A percentile compares a stretch with the other conserved stretches of the same genome.
phyloP scores from a whole-genome alignment of 2,329 filamentous ascomycete species.

The Coleophoma eucalyptorum region DNA sequence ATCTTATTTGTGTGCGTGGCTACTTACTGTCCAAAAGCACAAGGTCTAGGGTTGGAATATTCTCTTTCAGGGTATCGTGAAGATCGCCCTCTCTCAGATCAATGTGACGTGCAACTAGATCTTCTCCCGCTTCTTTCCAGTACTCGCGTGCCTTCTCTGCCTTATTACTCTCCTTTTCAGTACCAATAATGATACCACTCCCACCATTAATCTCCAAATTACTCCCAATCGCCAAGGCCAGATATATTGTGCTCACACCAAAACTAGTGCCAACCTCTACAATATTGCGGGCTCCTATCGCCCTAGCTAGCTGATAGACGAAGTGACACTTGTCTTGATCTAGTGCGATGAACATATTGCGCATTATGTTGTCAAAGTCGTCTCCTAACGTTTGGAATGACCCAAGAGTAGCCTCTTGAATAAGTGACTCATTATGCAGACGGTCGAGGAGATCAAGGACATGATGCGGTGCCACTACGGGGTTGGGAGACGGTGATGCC shows the following conservation, averaged over 20 bases:
- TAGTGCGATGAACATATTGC: slow-evolving; percentile 55
- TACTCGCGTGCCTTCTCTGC: slow-evolving; percentile 45
- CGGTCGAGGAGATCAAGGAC: slow-evolving; percentile 30
- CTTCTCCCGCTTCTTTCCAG: slow-evolving; percentile 45
- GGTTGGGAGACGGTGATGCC: background rate
- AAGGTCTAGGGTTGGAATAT: slow-evolving; percentile 46
- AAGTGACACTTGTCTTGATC: slow-evolving; percentile 55
- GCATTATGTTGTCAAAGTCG: slow-evolving; percentile 36
- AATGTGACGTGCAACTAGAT: slow-evolving; percentile 43
- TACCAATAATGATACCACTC: slow-evolving; percentile 49
- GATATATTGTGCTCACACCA: slow-evolving; percentile 59
- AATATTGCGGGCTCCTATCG: slow-evolving; percentile 43
- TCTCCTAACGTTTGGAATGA: slow-evolving; percentile 17
- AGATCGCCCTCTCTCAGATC: slow-evolving; percentile 56
- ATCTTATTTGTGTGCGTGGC: background rate
- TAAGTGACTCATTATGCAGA: slow-evolving; percentile 27
- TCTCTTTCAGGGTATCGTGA: slow-evolving; percentile 47
- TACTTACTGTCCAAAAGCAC: slow-evolving; percentile 58
- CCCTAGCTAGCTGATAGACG: slow-evolving; percentile 48
- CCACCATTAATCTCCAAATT: slow-evolving; percentile 33
- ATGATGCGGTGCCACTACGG: slow-evolving; percentile 15
- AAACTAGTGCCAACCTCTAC: slow-evolving; percentile 60
- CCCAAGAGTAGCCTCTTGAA: slow-evolving; percentile 24
- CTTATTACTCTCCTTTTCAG: slow-evolving; percentile 55
- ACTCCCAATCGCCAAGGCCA: slow-evolving; percentile 51